phyloP scores from a whole-genome alignment of 2,329 filamentous ascomycete species.

The Stagonosporopsis cucurbitacearum region DNA sequence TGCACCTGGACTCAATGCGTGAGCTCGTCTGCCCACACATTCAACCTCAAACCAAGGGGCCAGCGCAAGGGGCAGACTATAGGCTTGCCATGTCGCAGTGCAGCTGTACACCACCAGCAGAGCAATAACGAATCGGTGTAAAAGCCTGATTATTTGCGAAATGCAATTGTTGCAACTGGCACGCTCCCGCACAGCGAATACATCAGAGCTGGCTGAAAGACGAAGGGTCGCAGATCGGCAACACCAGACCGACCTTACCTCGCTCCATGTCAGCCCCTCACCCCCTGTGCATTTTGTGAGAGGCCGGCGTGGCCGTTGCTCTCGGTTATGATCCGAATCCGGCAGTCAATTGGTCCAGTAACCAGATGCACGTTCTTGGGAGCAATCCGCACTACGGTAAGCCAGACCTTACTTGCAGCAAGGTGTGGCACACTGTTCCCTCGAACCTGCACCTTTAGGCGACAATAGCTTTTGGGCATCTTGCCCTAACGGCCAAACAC shows the following conservation, averaged over 20 bases:
- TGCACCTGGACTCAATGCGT: slow-evolving; percentile 5
- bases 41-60: not conserved
- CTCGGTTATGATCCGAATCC: slow-evolving; percentile 11
- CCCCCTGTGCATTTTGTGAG: not conserved
- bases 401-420: slow-evolving; percentile 1
- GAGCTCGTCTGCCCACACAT: not conserved
- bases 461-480: not conserved
- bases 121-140: not conserved
- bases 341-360: slow-evolving; percentile 3
- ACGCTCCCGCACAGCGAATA: not conserved
- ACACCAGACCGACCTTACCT: not conserved
- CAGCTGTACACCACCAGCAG: slow-evolving; percentile 2
- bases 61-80: not conserved
- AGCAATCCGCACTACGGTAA: slow-evolving; percentile 8
- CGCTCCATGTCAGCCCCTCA: not conserved
- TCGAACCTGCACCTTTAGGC: not conserved
- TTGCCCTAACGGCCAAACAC: not conserved
- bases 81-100: not conserved
- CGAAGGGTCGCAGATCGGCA: not conserved
- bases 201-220: not conserved
- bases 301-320: not conserved
- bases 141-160: not conserved
- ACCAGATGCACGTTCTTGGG: not conserved
- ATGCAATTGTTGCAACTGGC: not conserved
- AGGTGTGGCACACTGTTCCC: not conserved